phyloP scores from a whole-genome alignment of 192 early-diverging fungal genomes.

The Coemansia sp. region DNA sequence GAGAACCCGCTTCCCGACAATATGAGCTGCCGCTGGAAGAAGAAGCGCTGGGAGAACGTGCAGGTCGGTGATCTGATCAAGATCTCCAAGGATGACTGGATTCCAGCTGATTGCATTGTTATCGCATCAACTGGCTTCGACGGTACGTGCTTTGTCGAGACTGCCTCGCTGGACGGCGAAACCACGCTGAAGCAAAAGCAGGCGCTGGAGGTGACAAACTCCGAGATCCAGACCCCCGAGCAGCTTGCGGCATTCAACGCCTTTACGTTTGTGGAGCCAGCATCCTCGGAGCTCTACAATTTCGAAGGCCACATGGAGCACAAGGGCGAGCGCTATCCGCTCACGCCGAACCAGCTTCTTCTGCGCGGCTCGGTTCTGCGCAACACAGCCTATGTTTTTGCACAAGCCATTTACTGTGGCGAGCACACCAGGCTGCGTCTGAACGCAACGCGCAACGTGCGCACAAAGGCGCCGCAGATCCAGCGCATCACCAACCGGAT shows the following conservation, averaged over 20 bases:
- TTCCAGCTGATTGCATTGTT: constrained; percentile 80
- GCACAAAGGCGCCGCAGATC: constrained; percentile 72
- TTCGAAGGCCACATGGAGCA: constrained; percentile 79
- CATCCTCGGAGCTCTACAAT: constrained; percentile 78
- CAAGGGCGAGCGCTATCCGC: constrained; percentile 56
- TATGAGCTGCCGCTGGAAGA: constrained; percentile 56
- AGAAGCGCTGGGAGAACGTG: constrained; percentile 60
- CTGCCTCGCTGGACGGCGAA: constrained; percentile 84
- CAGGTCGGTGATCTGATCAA: constrained; percentile 76
- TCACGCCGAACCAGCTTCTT: constrained; percentile 78
- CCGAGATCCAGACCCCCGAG: constrained; percentile 49
- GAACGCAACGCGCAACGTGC: constrained; percentile 70
- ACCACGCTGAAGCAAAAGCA: constrained; percentile 86
- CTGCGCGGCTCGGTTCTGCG: constrained; percentile 82
- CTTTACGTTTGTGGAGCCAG: constrained; percentile 66
- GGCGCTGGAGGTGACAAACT: constrained; percentile 62
- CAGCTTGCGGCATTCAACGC: constrained; percentile 47
- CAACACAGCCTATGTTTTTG: constrained; percentile 79
- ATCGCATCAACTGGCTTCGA: constrained; percentile 68
- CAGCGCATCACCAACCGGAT: constrained; percentile 77
- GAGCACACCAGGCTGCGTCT: constrained; percentile 69
- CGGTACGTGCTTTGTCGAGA: constrained; percentile 83
- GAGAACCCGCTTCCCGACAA: constrained; percentile 38
- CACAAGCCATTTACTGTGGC: constrained; percentile 71
- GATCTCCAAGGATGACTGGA: constrained; percentile 75